Conservation (phyloP, 495 filamentous ascomycete genomes). For the Bacidia gigantensis region DNA sequence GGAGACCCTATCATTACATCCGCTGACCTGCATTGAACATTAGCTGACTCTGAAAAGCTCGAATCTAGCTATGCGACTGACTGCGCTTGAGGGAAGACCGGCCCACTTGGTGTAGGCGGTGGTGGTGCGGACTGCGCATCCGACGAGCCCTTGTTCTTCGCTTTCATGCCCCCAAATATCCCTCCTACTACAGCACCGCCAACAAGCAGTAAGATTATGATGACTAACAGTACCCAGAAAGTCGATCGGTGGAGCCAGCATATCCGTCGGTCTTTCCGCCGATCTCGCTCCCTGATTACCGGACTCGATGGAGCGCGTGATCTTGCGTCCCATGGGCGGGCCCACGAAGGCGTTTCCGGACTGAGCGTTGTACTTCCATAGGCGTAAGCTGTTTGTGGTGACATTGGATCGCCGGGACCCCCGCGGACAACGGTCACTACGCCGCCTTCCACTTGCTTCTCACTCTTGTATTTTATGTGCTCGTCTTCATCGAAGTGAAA, state of each 20-base stretch:
- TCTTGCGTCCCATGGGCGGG: too few species aligned
- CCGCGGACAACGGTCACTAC: not conserved
- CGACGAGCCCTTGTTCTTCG: conserved; percentile 3
- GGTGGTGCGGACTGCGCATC: not conserved
- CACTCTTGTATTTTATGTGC: conserved; percentile 6
- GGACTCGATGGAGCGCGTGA: too few species aligned
- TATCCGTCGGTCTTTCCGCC: conserved; percentile 10
- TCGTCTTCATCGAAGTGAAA: conserved; percentile 4
- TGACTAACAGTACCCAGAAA: conserved; percentile 16
- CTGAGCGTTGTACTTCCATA: not conserved
- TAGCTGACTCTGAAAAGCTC: not conserved
- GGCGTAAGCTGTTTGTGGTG: conserved; percentile 4
- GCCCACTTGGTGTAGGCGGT: not conserved
- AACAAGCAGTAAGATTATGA: conserved; percentile 12
- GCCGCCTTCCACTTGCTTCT: conserved; percentile 5
- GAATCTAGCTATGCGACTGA: not conserved
- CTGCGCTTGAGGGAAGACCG: conserved; percentile 1
- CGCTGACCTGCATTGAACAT: conserved; percentile 3
- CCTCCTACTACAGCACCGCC: conserved; percentile 15
- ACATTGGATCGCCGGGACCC: conserved; percentile 3
- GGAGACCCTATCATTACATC: conserved; percentile 16
- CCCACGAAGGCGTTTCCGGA: not conserved
- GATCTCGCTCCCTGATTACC: not conserved
- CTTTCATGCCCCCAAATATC: conserved; percentile 15
- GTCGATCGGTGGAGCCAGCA: conserved; percentile 12